phyloP scores from a whole-genome alignment of 2,329 filamentous ascomycete genomes.

The Endothia cerciana region DNA sequence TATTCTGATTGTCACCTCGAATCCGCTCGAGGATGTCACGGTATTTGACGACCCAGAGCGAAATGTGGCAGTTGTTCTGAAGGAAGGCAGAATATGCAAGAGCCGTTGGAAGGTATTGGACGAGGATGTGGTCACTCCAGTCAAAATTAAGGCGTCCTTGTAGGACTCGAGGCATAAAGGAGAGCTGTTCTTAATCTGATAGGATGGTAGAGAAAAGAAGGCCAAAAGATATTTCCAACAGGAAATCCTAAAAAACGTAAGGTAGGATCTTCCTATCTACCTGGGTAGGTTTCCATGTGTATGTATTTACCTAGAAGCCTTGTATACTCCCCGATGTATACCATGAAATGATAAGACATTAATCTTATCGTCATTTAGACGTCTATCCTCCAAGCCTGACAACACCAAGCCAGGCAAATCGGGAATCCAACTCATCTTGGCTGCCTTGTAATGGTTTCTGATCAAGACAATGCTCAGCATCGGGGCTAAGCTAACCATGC shows the following conservation, averaged over 20 bases:
- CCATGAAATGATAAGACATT: neutral
- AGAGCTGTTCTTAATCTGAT: neutral
- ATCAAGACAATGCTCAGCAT: neutral
- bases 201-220: neutral
- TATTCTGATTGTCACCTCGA: conserved; percentile 51
- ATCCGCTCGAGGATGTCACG: conserved; percentile 56
- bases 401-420: neutral
- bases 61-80: conserved; percentile 52
- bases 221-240: neutral
- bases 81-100: conserved; percentile 51
- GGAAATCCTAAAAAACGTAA: neutral
- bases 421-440: neutral
- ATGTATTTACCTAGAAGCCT: neutral
- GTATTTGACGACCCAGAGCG: conserved; percentile 51
- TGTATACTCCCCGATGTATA: neutral
- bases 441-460: neutral
- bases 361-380: neutral
- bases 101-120: conserved; percentile 29
- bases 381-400: neutral
- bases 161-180: neutral
- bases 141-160: conserved; percentile 22
- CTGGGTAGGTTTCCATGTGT: neutral
- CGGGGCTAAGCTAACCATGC: conserved; percentile 7
- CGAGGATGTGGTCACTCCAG: conserved; percentile 19
- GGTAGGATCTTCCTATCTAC: neutral